Base-by-base conservation (phyloP, 495 filamentous ascomycete genomes). In the Podospora pseudoanserina region DNA sequence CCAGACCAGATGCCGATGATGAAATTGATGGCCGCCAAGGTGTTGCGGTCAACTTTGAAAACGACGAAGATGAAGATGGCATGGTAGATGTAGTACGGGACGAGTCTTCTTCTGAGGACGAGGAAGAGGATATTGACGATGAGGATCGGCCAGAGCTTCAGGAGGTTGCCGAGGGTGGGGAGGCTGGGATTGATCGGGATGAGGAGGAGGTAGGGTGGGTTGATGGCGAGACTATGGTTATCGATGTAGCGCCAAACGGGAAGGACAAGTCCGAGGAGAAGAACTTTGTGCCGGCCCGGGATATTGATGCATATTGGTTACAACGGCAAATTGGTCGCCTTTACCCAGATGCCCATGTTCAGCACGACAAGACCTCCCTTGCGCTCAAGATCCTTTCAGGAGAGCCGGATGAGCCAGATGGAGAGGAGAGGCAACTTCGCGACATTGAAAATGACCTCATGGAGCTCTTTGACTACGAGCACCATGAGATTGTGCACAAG, bases 371-470 rank as follows among this genome's bases (percentile, higher is more conserved):
- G 78, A 92, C 95, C 2, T 82, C 86, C 58, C 83, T 90, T 68
- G 93, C 91, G 0, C 83, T 98, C 20, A 87, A 91, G 34, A 94
- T 95, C 55, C 83, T 99, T 20, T 88, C 88, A 34, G 92, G 89
- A 4, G 82, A 87, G 30, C 83, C 88, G 1, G 93, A 96, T 39
- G 90, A 96, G 70, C 79, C 81, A 16, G 81, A 78, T 19, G 90
- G 89, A 13, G 89, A 93, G 65, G 91, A 94, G 71, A 91, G 88
- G 72, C 85, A 90, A 13, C 80, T 97, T 23, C 89, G 94, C 70
- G 94, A 99, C 70, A 92, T 97, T 69, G 95, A 99, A 76, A 99
- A 99, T 75, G 96, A 98, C 64, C 81, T 99, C 63, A 97, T 97
- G 90, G 96, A 97, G 73, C 86, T 98, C 0, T 97, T 99, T 69